phyloP scores from a whole-genome alignment of 1,139 yeast genomes.

The Nadsonia starkeyi-henricii region DNA sequence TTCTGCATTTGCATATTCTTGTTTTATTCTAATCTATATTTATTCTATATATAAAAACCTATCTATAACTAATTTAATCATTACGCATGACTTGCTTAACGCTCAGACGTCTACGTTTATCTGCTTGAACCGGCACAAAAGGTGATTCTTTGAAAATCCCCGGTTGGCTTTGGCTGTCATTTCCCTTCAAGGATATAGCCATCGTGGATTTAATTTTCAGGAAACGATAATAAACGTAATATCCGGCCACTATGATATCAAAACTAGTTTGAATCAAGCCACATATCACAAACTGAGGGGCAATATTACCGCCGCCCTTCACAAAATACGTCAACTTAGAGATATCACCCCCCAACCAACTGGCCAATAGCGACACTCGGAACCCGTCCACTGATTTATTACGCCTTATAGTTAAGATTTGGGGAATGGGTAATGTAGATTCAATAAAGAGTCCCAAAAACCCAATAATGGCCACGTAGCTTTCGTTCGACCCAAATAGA shows the following conservation, averaged over 20 bases:
- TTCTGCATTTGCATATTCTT: too few species aligned
- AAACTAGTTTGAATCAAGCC: slow-evolving; percentile 70
- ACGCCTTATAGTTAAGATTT: slow-evolving; percentile 57
- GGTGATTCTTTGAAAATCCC: too few species aligned
- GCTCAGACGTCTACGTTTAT: too few species aligned
- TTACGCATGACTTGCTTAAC: too few species aligned
- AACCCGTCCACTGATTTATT: slow-evolving; percentile 65
- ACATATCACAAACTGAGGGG: slow-evolving; percentile 57
- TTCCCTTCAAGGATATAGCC: too few species aligned
- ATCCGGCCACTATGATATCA: slow-evolving; percentile 64
- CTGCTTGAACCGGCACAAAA: too few species aligned
- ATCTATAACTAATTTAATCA: too few species aligned
- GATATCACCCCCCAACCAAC: slow-evolving; percentile 85
- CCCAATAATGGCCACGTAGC: slow-evolving; percentile 51
- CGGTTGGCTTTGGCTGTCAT: too few species aligned
- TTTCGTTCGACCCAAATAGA: slow-evolving; percentile 26
- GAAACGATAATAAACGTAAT: slow-evolving; percentile 39
- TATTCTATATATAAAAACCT: too few species aligned
- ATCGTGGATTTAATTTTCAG: too few species aligned
- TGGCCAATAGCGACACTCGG: slow-evolving; percentile 54
- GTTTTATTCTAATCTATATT: too few species aligned
- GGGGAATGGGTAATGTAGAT: slow-evolving; percentile 78
- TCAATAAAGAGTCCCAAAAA: slow-evolving; percentile 63
- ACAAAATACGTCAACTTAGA: slow-evolving; percentile 61
- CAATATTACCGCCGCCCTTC: slow-evolving; percentile 53